phyloP scores from a whole-genome alignment of 1,139 yeast species.

The Hemisphaericaspora lyxosophila region DNA sequence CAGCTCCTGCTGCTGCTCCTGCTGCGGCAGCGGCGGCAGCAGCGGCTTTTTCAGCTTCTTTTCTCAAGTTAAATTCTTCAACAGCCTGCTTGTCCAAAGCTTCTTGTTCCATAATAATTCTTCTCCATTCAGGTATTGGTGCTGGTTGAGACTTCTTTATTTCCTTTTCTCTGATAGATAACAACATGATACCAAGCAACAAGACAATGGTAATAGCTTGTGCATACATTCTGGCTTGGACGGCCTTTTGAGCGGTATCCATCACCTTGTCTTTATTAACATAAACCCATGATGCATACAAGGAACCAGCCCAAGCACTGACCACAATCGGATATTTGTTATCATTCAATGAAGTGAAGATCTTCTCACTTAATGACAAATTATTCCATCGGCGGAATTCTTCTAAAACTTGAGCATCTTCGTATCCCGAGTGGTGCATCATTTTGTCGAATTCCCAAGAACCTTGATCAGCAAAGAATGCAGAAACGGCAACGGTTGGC shows the following conservation, averaged over 20 bases:
- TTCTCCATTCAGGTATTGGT: constrained; percentile 44
- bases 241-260: constrained; percentile 81
- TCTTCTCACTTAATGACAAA: constrained; percentile 45
- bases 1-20: neutral
- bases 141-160: constrained; percentile 34
- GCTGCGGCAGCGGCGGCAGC: constrained; percentile 4
- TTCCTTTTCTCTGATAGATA: constrained; percentile 64
- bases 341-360: constrained; percentile 45
- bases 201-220: constrained; percentile 74
- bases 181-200: constrained; percentile 61
- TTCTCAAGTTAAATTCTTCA: constrained; percentile 6
- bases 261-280: constrained; percentile 77
- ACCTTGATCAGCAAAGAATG: constrained; percentile 50
- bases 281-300: constrained; percentile 78
- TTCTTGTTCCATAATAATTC: constrained; percentile 25
- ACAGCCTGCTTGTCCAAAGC: constrained; percentile 18
- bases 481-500: constrained; percentile 42
- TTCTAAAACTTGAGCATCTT: constrained; percentile 35
- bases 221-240: constrained; percentile 93
- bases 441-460: constrained; percentile 47
- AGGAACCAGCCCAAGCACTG: constrained; percentile 81
- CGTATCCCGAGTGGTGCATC: constrained; percentile 34
- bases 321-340: constrained; percentile 77
- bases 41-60: constrained; percentile 4
- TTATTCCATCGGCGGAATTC: constrained; percentile 54